Evolutionary conservation across 2,329 filamentous ascomycete species (phyloP), one percentile per base, ranked within the genome.

Genomic region (Epichloe aotearoae): DNA sequence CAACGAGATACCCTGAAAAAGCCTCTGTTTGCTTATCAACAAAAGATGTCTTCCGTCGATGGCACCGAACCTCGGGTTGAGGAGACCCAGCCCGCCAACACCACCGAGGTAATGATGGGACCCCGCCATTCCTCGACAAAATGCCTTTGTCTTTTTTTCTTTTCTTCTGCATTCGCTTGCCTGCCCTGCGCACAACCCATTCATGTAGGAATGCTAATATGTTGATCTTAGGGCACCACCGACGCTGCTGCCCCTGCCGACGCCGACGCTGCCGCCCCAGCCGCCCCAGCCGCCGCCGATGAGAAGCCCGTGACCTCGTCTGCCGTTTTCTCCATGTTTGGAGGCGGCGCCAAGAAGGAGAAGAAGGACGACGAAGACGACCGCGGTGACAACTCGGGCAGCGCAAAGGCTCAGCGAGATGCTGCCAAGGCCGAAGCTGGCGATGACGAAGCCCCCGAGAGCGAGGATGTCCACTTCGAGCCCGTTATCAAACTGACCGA

Each of bases 261-360:
- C 36, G 47, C 53, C 34, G 53, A 57, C 26, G 26, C 26, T 1
- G 44, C 23, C 5, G 23, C 20, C 20, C 20, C 20, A 3, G 20
- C 20, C 4, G 20, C 20, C 20, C 20, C 20, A 19, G 56, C 59
- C 34, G 52, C 54, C 34, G 49, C 53, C 40, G 58, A 53, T 14
- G 53, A 57, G 17, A 57, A 57, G 49, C 53, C 73, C 52, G 72
- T 77, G 50, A 79, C 73, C 55, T 74, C 75, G 17, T 80, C 80
- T 8, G 76, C 79, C 59, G 87, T 97, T 57, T 97, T 97, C 76
- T 91, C 88, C 70, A 97, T 98, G 93, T 98, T 98, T 66, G 93
- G 93, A 61, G 93, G 93, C 57, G 93, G 93, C 55, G 87, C 87
- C 54, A 95, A 95, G 82, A 97, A 95, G 77, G 88, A 93, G 74